phyloP scores from a whole-genome alignment of 2,329 filamentous ascomycete species.

The Alternaria rosae region DNA sequence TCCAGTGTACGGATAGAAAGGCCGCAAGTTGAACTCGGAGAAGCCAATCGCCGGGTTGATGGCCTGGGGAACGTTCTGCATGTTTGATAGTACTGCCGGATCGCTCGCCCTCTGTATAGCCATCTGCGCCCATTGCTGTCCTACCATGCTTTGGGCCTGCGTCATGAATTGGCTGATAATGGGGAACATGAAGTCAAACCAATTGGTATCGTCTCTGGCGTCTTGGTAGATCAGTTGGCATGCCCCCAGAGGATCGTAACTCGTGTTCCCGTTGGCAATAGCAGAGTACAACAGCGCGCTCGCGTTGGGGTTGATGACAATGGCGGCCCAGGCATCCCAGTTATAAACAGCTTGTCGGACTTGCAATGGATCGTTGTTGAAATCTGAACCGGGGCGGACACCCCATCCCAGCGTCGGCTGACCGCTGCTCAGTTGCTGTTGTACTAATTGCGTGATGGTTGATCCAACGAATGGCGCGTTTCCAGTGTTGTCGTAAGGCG shows the following conservation, averaged over 20 bases:
- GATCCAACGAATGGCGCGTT: conserved; percentile 65
- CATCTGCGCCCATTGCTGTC: conserved; percentile 53
- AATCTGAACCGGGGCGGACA: conserved; percentile 58
- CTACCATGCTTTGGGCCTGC: conserved; percentile 58
- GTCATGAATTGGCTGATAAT: conserved; percentile 58
- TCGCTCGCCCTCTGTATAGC: conserved; percentile 54
- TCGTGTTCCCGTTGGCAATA: conserved; percentile 61
- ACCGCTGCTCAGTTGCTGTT: conserved; percentile 52
- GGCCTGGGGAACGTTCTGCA: conserved; percentile 60
- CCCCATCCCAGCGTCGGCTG: conserved; percentile 58
- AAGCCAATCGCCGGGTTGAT: conserved; percentile 65
- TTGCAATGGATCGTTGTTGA: conserved; percentile 62
- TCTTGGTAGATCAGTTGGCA: conserved; percentile 65
- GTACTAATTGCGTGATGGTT: conserved; percentile 56
- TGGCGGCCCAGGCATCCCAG: conserved; percentile 65
- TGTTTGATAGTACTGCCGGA: conserved; percentile 50
- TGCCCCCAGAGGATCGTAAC: conserved; percentile 67
- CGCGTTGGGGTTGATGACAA: conserved; percentile 69
- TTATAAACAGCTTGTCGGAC: conserved; percentile 68
- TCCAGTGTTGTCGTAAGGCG: conserved; percentile 57
- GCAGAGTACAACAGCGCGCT: conserved; percentile 65
- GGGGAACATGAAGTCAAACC: conserved; percentile 62
- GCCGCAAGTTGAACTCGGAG: conserved; percentile 64
- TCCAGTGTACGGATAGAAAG: conserved; percentile 63
- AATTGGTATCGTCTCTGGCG: conserved; percentile 64